Base-by-base conservation (phyloP, 176 grass and related monocot genomes). In the Musa itinerans region DNA sequence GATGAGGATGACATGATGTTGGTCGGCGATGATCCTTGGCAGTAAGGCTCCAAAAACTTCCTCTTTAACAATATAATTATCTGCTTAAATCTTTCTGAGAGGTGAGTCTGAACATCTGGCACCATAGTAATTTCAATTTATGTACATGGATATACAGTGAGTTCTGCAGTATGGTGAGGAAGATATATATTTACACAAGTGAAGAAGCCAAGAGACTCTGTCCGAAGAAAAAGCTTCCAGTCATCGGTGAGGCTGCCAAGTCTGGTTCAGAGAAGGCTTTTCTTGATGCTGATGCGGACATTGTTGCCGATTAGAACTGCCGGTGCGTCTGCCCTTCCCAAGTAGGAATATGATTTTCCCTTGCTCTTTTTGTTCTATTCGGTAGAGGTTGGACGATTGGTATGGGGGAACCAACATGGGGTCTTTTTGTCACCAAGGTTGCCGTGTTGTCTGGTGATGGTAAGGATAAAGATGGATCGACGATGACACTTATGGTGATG, bases 1-100 rank as follows among this genome's bases (percentile, higher is more conserved):
- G 93, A 92, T 15, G 89, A 92, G 70, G 85, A 96, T 79, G 93
- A 96, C 76, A 88, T 90, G 83, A 96, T 96, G 93, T 78, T 87
- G 69, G 89, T 88, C 74, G 93, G 93, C 61, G 93, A 96, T 19
- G 89, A 92, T 84, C 93, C 89, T 76, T 96, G 93, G 93, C 71
- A 81, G 93, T 96, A 96, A 84, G 87, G 22, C 62, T 65, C 22
- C 21, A n/a, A 10, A 65, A 11, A 23, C 3, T 65, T 17, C 22
- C 22, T 65, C 62, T 10, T 10, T 65, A 23, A 65, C 62, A 65
- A 65, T 65, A 15, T 17, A 13, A 11, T 50, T 14, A 10, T 43
- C 34, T 43, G 34, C 3, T 6, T 43, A 43, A 43, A 43, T 68
- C 14, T 34, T 48, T 11, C 10, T 14, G 22, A 20, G 58, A 9